These are phyloP conservation scores for Pseudogymnoascus verrucosus DNA, from an alignment of 2,329 filamentous ascomycete genomes.

Conservation along the genomic window DNA sequence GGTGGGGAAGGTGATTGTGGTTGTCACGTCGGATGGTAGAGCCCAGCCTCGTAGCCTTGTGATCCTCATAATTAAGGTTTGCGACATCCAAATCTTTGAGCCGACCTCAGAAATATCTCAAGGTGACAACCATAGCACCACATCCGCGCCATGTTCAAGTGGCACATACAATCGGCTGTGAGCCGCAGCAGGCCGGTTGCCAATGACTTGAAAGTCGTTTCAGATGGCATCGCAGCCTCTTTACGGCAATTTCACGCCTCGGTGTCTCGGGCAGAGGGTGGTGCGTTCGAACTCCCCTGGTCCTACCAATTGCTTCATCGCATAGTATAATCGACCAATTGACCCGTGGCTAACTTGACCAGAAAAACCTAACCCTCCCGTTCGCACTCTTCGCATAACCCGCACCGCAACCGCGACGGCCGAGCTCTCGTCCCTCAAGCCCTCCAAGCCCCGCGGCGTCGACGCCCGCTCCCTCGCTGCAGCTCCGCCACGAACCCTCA, in stretches of 20 bases:
- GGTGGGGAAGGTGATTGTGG: neutral
- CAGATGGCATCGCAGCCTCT: conserved; percentile 26
- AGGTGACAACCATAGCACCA: conserved; percentile 10
- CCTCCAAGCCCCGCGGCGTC: conserved; percentile 19
- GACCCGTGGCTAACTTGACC: neutral
- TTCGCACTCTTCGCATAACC: conserved; percentile 1
- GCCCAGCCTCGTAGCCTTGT: neutral
- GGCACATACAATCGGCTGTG: conserved; percentile 28
- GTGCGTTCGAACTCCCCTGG: neutral
- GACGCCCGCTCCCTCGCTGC: conserved; percentile 28
- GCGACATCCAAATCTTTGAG: conserved; percentile 4
- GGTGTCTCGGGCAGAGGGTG: conserved; percentile 14
- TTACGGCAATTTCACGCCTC: conserved; percentile 27
- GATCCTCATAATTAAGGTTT: conserved; percentile 7
- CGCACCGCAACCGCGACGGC: conserved; percentile 16
- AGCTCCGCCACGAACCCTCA: conserved; percentile 14
- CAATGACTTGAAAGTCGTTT: conserved; percentile 22
- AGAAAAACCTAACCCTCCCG: neutral
- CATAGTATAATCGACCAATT: neutral
- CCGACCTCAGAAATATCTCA: conserved; percentile 8
- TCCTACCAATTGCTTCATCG: neutral
- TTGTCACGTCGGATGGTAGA: neutral
- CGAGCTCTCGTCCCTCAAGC: conserved; percentile 23
- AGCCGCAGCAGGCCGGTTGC: conserved; percentile 23
- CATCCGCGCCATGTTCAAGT: conserved; percentile 27